These are phyloP conservation scores for Talaromyces nanjingensis DNA, from an alignment of 495 filamentous ascomycete genomes.

Conservation along the genomic window DNA sequence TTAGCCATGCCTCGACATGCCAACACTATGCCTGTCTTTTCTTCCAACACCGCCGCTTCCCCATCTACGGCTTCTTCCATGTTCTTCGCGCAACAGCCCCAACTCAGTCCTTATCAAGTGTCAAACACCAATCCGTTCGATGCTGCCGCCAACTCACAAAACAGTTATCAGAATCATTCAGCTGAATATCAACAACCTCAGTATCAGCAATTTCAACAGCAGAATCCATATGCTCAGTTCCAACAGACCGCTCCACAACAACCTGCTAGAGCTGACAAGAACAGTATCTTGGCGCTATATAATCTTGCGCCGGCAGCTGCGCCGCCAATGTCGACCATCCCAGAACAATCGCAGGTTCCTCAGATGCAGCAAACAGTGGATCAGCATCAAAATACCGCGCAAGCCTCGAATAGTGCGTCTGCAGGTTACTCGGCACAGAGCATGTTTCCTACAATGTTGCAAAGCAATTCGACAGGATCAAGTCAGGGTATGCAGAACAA, in stretches of 20 bases:
- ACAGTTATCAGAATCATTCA: constrained; percentile 21
- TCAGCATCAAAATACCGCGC: background rate
- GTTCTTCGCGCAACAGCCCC: constrained; percentile 20
- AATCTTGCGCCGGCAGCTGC: constrained; percentile 69
- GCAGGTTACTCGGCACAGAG: constrained; percentile 14
- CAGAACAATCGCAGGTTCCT: constrained; percentile 25
- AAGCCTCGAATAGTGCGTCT: background rate
- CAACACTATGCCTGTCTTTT: constrained; percentile 36
- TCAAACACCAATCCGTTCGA: constrained; percentile 32
- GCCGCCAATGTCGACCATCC: constrained; percentile 25
- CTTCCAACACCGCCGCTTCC: constrained; percentile 27
- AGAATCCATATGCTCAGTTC: constrained; percentile 20
- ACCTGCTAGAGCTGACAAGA: constrained; percentile 60
- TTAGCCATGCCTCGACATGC: constrained; percentile 34
- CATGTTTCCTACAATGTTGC: constrained; percentile 21
- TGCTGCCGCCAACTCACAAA: constrained; percentile 18
- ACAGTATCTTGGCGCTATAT: constrained; percentile 82
- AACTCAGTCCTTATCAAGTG: constrained; percentile 21
- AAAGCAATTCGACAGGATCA: constrained; percentile 25
- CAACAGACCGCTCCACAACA: constrained; percentile 37
- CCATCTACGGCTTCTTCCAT: constrained; percentile 18
- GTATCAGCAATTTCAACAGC: constrained; percentile 16
- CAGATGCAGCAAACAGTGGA: constrained; percentile 13
- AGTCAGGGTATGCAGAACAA: constrained; percentile 14
- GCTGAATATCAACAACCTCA: constrained; percentile 16